Evolutionary conservation across 2,329 filamentous ascomycete genomes (phyloP), one percentile per base, ranked within the genome.

Genomic region (Cercospora sesami): DNA sequence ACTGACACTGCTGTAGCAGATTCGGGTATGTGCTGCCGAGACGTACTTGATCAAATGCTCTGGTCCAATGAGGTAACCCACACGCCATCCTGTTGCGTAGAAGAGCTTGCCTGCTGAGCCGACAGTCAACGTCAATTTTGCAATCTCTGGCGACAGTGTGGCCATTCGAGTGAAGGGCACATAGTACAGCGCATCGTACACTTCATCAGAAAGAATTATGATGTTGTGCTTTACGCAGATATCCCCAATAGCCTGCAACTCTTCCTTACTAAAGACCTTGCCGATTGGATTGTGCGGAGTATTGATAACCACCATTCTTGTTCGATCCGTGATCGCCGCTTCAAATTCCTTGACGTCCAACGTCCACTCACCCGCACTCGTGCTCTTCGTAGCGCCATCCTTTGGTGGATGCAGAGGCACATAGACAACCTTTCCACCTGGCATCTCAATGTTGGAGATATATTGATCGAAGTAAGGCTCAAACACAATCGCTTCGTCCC

Each of bases 391-490:
- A 4, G 89, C 90, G 61, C 95, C 95, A 57, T 93, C 89, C 71
- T 87, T 85, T 9, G 95, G 95, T 30, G 95, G 94, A 70, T 95
- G 91, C 78, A 99, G 85, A n/a, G 95, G 94, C 26, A 98, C 94
- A 78, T 97, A 98, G 74, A 94, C 90, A 71, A 98, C 92, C 78
- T 90, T 96, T 73, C 95, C 95, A 62, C 95, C 95, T 0, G 95
- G 90, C 94, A 99, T 98, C 80, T 97, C 92, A 72, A 99, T 98
- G 81, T 99, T 99, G 84, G 90, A 93, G 73, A 99, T 96, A 79
- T 98, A 96, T 89, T 99, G 95, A 81, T 99, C 95, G 79, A 98
- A 99, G 82, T 97, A 99, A 10, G 95, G 95, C 83, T 99, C 95
- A 79, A 99, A 97, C 66, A 99, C 87, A 73, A 99, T 97, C 72